Evolutionary conservation across 495 filamentous ascomycete species (phyloP).

Genomic region (Achaetomiella virescens): DNA sequence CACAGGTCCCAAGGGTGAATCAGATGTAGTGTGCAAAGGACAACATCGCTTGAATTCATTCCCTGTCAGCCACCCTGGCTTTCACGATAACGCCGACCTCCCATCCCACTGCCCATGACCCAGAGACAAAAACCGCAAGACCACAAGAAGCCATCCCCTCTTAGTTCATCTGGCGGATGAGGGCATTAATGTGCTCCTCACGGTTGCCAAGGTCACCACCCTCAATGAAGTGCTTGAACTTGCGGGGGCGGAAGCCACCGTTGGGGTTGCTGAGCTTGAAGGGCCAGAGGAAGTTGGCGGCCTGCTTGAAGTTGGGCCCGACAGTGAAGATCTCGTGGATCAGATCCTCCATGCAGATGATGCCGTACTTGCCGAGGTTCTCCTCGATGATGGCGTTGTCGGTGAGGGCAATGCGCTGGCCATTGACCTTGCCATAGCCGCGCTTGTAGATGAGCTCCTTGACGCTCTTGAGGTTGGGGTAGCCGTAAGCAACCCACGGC

Average conservation of each 20-base stretch:
- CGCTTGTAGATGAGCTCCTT: constrained; percentile 99
- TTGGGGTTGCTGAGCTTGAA: constrained; percentile 99
- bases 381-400: constrained; percentile 98
- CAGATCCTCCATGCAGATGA: constrained; percentile 98
- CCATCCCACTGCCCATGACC: constrained; percentile 33
- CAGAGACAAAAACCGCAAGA: constrained; percentile 32
- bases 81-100: constrained; percentile 29
- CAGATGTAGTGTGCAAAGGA: constrained; percentile 18
- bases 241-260: constrained; percentile 88
- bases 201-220: constrained; percentile 97
- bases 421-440: constrained; percentile 94
- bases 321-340: constrained; percentile 99
- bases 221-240: constrained; percentile 99
- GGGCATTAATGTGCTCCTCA: constrained; percentile 95
- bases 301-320: constrained; percentile 99
- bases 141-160: constrained; percentile 14
- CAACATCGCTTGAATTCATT: constrained; percentile 29
- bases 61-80: constrained; percentile 22
- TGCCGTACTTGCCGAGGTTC: constrained; percentile 93
- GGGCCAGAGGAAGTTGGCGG: constrained; percentile 99
- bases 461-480: constrained; percentile 97
- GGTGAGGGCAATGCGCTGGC: constrained; percentile 91
- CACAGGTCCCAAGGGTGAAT: constrained; percentile 18
- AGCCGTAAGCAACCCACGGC: constrained; percentile 97
- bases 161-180: constrained; percentile 99